These are phyloP conservation scores for Chlamydomonas asymmetrica DNA, from an alignment of 139 green algal species.

Conservation along the genomic window DNA sequence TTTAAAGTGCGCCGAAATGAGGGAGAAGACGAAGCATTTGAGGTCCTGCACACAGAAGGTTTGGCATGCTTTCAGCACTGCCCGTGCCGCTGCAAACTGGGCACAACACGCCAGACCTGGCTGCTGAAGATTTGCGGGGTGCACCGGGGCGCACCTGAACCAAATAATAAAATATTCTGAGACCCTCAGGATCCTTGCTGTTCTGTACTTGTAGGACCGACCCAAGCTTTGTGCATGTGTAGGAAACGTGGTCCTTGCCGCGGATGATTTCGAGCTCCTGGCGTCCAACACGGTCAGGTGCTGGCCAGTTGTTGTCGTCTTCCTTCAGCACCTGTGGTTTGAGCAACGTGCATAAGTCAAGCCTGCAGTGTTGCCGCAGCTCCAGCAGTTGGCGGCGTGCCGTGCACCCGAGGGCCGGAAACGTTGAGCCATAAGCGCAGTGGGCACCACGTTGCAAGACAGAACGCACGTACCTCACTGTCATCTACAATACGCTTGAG, in stretches of 20 bases:
- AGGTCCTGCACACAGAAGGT: slow-evolving; percentile 72
- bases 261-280: slow-evolving; percentile 97
- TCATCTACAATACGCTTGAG: slow-evolving; percentile 90
- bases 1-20: slow-evolving; percentile 96
- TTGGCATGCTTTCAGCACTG: not conserved
- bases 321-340: slow-evolving; percentile 95
- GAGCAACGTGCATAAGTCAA: no score
- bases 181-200: slow-evolving; percentile 95
- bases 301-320: slow-evolving; percentile 94
- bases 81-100: not conserved
- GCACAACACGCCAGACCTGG: no score
- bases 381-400: no score
- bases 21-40: slow-evolving; percentile 94
- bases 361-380: no score
- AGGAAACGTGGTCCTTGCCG: slow-evolving; percentile 93
- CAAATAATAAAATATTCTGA: slow-evolving; percentile 97
- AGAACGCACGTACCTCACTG: slow-evolving; percentile 73
- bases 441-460: no score
- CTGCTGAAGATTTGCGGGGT: no score
- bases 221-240: slow-evolving; percentile 95
- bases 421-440: no score
- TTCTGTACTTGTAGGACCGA: slow-evolving; percentile 92
- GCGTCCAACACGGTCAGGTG: slow-evolving; percentile 84
- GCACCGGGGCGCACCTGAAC: slow-evolving; percentile 77
- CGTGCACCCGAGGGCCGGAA: no score